These are phyloP conservation scores for Elaphomyces granulatus DNA, from an alignment of 495 filamentous ascomycete genomes.

Conservation along the genomic window DNA sequence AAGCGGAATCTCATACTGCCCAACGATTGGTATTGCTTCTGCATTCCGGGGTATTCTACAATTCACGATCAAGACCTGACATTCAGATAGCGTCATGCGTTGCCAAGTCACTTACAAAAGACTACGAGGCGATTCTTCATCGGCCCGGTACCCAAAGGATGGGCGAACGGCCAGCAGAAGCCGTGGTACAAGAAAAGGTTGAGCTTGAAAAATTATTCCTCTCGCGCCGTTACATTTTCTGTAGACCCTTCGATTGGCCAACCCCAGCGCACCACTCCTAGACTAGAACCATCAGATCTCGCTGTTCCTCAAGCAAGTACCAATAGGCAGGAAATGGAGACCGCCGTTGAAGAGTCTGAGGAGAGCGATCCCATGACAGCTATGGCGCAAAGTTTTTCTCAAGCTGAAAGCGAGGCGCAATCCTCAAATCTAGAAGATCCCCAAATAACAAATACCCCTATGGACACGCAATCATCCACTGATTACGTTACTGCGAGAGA, in stretches of 20 bases:
- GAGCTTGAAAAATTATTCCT: slow-evolving; percentile 41
- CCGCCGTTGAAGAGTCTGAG: slow-evolving; percentile 10
- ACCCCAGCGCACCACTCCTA: too few species aligned
- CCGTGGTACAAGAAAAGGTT: slow-evolving; percentile 46
- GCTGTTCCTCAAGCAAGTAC: too few species aligned
- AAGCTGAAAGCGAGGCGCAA: too few species aligned
- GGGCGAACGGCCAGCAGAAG: slow-evolving; percentile 50
- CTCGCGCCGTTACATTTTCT: slow-evolving; percentile 39
- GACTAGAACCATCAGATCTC: slow-evolving; percentile 21
- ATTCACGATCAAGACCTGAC: slow-evolving; percentile 2
- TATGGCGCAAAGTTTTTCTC: too few species aligned
- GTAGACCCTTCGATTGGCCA: slow-evolving; percentile 24
- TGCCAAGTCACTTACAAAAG: slow-evolving; percentile 45
- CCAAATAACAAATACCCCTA: too few species aligned
- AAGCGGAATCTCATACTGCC: slow-evolving; percentile 36
- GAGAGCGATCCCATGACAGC: slow-evolving; percentile 11
- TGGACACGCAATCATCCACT: slow-evolving; percentile 8
- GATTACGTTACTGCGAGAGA: slow-evolving; percentile 24
- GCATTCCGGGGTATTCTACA: not conserved
- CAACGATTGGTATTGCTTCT: slow-evolving; percentile 34
- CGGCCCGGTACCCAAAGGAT: slow-evolving; percentile 53
- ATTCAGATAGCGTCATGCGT: slow-evolving; percentile 40
- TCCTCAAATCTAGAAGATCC: too few species aligned
- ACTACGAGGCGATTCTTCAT: slow-evolving; percentile 52
- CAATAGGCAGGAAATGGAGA: too few species aligned